These are phyloP conservation scores for Globisporangium okanoganense DNA, from an alignment of 352 stramenopile genomes.

Conservation along the genomic window DNA sequence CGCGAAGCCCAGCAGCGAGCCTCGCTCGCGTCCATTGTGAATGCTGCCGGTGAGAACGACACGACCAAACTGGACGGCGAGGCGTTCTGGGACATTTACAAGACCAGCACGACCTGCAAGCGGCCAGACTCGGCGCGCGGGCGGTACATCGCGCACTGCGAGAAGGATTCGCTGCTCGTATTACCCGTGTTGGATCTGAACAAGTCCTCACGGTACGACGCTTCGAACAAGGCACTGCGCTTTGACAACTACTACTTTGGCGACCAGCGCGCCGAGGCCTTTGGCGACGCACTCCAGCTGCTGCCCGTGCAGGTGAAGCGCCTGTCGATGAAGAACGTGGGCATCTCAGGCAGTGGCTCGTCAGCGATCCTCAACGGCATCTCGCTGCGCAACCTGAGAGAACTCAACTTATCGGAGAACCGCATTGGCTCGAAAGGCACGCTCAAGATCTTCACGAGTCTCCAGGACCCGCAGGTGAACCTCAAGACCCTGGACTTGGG, in stretches of 20 bases:
- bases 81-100: slow-evolving; percentile 64
- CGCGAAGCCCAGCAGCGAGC: not conserved
- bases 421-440: slow-evolving; percentile 49
- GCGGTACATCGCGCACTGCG: slow-evolving; percentile 57
- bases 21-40: not conserved
- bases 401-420: slow-evolving; percentile 71
- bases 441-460: slow-evolving; percentile 46
- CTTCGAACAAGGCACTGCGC: slow-evolving; percentile 29
- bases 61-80: slow-evolving; percentile 15
- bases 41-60: not conserved
- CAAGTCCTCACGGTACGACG: slow-evolving; percentile 39
- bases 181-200: slow-evolving; percentile 64
- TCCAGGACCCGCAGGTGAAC: slow-evolving; percentile 53
- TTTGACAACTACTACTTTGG: slow-evolving; percentile 82
- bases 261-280: slow-evolving; percentile 54
- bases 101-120: slow-evolving; percentile 30
- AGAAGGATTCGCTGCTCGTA: slow-evolving; percentile 55
- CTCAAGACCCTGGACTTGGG: slow-evolving; percentile 61
- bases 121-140: slow-evolving; percentile 48
- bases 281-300: slow-evolving; percentile 55
- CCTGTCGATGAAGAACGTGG: slow-evolving; percentile 71
- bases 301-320: slow-evolving; percentile 51
- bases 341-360: slow-evolving; percentile 48
- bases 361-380: slow-evolving; percentile 58
- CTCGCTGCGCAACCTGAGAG: slow-evolving; percentile 40